These are phyloP conservation scores for Acarospora socialis DNA, from an alignment of 2,329 filamentous ascomycete genomes.

Conservation along the genomic window DNA sequence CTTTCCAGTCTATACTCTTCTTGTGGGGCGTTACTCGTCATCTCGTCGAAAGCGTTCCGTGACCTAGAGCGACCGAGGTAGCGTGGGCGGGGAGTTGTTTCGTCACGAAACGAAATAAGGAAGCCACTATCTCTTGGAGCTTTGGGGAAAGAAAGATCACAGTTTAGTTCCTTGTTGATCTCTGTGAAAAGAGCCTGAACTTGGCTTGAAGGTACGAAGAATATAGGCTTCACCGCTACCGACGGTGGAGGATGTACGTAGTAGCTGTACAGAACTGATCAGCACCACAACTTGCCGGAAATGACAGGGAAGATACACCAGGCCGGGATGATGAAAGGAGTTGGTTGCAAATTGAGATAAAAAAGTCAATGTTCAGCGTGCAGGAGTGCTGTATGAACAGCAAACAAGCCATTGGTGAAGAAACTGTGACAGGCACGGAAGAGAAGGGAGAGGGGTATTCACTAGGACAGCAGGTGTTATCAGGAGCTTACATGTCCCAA, in stretches of 20 bases:
- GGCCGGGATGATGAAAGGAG: too few relatives aligned
- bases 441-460: too few relatives aligned
- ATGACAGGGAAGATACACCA: constrained; percentile 10
- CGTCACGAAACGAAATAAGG: constrained; percentile 44
- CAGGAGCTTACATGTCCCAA: constrained; percentile 69
- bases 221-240: constrained; percentile 37
- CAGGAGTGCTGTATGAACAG: constrained; percentile 3
- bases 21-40: constrained; percentile 25
- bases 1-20: too few relatives aligned
- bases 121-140: constrained; percentile 41
- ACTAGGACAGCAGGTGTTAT: too few relatives aligned
- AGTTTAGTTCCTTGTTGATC: constrained; percentile 46
- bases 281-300: background rate
- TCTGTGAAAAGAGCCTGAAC: constrained; percentile 48
- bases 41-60: too few relatives aligned
- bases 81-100: constrained; percentile 48
- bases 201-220: constrained; percentile 56
- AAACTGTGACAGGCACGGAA: too few relatives aligned
- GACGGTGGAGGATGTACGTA: constrained; percentile 45
- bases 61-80: constrained; percentile 26
- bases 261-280: constrained; percentile 35
- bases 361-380: background rate
- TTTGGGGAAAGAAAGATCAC: constrained; percentile 43
- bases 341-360: too few relatives aligned
- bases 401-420: background rate